Conservation (phyloP, 495 filamentous ascomycete genomes). For the Parachaetomium inaequale region DNA sequence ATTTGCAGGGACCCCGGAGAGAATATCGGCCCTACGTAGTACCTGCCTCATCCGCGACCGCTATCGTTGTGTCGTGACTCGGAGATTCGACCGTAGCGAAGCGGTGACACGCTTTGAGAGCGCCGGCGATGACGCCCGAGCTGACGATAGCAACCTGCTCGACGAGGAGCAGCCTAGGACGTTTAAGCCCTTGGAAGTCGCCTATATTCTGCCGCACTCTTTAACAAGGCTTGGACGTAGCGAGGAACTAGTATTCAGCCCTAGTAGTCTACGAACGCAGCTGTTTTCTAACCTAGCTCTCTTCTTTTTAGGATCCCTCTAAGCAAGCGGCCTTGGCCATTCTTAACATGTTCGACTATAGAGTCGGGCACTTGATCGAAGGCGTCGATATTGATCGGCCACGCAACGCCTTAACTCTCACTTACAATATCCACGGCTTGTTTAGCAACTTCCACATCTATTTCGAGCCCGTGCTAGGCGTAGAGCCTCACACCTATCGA, state of each 20-base stretch:
- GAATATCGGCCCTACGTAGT: neutral
- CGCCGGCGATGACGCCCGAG: neutral
- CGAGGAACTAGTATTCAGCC: neutral
- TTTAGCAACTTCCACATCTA: conserved; percentile 11
- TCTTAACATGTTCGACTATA: conserved; percentile 10
- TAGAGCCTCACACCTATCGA: conserved; percentile 9
- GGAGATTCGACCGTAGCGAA: neutral
- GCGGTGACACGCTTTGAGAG: neutral
- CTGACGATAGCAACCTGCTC: neutral
- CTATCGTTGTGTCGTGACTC: conserved; percentile 6
- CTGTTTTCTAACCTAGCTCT: neutral
- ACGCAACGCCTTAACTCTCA: conserved; percentile 1
- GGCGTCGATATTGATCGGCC: conserved; percentile 7
- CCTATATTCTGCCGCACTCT: conserved; percentile 5
- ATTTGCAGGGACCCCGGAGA: neutral
- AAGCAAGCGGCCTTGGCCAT: conserved; percentile 7
- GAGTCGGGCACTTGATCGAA: conserved; percentile 2
- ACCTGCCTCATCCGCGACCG: conserved; percentile 7
- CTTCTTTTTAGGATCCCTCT: conserved; percentile 1
- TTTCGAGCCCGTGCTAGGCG: conserved; percentile 10
- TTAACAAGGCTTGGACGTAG: neutral
- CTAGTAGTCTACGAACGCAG: neutral
- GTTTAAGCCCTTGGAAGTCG: conserved; percentile 1
- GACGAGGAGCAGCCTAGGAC: neutral
- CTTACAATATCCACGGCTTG: neutral